Base-by-base conservation (phyloP, 2,329 filamentous ascomycete species). In the Aschersonia sp. region DNA sequence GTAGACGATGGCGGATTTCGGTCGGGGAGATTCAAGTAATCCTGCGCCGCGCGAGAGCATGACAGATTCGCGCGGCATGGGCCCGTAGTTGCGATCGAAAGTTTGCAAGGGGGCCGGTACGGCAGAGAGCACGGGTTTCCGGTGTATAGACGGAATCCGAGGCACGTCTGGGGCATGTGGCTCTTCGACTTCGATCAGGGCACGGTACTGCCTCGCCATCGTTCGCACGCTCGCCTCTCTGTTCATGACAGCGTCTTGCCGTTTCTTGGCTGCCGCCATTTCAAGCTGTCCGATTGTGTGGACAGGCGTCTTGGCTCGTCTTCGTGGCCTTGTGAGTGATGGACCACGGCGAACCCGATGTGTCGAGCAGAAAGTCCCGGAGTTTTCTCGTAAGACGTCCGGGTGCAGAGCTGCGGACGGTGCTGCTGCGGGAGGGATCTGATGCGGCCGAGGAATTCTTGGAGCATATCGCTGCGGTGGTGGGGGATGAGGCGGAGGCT, bases 121-220 rank as follows among this genome's bases (percentile, higher is more conserved):
- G 11, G 46, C 40, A 11, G 42, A 39, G n/a, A 33, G 30, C 12
- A 44, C 12, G 37, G 30, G 39, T 52, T 37, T 50, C 52, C 43
- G 47, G 57, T 49, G 51, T 57, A 47, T 61, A 61, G 11, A 56
- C 55, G 9, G 52, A 50, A 30, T 56, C 48, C 50, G 14, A 46
- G 53, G 47, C 52, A 58, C 61, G 42, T 61, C 63, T 22, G 63
- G 63, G 0, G 65, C 63, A 4, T 59, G 54, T 6, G 54, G 52
- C 10, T 59, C 56, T 22, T 70, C 67, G 4, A 75, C 59, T 8
- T 39, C 35, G 35, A 39, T n/a, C 2, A 76, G 53, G 2, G 68
- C 67, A 14, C 64, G 63, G 51, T 76, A 76, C 47, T 75, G 70
- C 42, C 73, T 69, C 29, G 72, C 73, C 35, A 76, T 70, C 40